Evolutionary conservation across 106 monocot species (phyloP).

Genomic region (Gastrodia elata): DNA sequence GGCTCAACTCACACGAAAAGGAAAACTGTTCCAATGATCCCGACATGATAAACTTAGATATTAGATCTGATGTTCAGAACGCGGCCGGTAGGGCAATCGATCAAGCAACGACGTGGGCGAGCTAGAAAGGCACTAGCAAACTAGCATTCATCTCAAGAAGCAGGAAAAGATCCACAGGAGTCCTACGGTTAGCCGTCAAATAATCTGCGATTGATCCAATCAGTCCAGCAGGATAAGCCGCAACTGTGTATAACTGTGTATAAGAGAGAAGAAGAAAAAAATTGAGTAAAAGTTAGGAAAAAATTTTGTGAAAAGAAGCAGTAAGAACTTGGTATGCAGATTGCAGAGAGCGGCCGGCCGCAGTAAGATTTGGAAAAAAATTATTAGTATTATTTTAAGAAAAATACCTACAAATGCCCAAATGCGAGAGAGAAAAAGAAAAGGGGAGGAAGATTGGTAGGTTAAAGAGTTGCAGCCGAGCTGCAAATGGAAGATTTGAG

Average conservation of each 20-base stretch:
- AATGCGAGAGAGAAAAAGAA: background rate
- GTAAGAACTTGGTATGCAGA: background rate
- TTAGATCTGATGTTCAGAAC: background rate
- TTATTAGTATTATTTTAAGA: background rate
- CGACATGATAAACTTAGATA: conserved; percentile 2
- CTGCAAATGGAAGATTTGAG: too few species aligned
- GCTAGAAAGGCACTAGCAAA: background rate
- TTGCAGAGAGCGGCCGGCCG: background rate
- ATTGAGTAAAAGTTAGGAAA: background rate
- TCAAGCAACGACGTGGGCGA: background rate
- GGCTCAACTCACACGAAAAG: background rate
- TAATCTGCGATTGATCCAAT: background rate
- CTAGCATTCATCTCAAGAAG: background rate
- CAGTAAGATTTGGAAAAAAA: background rate
- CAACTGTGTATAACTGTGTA: background rate
- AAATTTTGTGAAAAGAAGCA: background rate
- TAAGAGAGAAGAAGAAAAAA: background rate
- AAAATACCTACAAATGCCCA: background rate
- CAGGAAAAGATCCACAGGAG: background rate
- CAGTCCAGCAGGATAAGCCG: background rate
- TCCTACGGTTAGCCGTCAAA: background rate
- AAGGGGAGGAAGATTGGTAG: background rate
- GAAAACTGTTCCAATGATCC: background rate
- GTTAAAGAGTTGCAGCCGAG: too few species aligned
- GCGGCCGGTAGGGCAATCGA: background rate